These are phyloP conservation scores for Fusarium xyrophilum DNA, from an alignment of 2,329 filamentous ascomycete species.

Conservation along the genomic window DNA sequence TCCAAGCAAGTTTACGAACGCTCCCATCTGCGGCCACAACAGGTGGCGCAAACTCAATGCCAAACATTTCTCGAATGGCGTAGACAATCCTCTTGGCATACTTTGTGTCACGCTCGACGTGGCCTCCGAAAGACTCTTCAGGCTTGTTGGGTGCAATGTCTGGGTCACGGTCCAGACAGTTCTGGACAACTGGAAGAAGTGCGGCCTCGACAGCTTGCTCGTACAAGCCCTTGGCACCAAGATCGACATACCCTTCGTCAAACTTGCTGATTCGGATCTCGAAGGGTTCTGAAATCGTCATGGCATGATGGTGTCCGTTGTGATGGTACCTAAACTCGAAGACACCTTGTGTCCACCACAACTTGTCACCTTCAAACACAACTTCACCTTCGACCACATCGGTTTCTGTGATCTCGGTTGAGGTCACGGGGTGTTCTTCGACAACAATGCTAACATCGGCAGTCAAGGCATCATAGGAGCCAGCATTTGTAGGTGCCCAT, in stretches of 20 bases:
- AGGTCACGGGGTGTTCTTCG: conserved; percentile 66
- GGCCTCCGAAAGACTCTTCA: conserved; percentile 82
- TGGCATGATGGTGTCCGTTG: conserved; percentile 87
- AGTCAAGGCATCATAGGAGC: conserved; percentile 76
- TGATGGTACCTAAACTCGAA: conserved; percentile 99
- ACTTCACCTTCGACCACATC: conserved; percentile 80
- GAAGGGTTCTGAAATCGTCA: conserved; percentile 92
- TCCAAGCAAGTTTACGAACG: conserved; percentile 89
- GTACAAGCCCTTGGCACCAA: conserved; percentile 66
- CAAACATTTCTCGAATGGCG: conserved; percentile 95
- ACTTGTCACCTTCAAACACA: conserved; percentile 86
- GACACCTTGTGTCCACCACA: conserved; percentile 96
- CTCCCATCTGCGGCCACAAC: conserved; percentile 93
- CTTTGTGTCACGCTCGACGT: conserved; percentile 86
- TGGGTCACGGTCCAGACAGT: conserved; percentile 91
- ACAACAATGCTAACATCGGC: conserved; percentile 79
- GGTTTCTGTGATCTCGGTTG: conserved; percentile 58
- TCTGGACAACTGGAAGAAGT: conserved; percentile 82
- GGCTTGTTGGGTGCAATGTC: conserved; percentile 84
- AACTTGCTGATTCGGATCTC: conserved; percentile 86
- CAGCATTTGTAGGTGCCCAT: conserved; percentile 83
- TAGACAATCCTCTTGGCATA: conserved; percentile 91
- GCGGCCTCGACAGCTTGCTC: conserved; percentile 76
- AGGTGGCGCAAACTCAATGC: conserved; percentile 90
- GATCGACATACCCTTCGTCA: conserved; percentile 73